A percentile compares a stretch with the other conserved stretches of the same genome.
Conservation (phyloP, 2,329 filamentous ascomycete genomes). For the Biscogniauxia marginata region DNA sequence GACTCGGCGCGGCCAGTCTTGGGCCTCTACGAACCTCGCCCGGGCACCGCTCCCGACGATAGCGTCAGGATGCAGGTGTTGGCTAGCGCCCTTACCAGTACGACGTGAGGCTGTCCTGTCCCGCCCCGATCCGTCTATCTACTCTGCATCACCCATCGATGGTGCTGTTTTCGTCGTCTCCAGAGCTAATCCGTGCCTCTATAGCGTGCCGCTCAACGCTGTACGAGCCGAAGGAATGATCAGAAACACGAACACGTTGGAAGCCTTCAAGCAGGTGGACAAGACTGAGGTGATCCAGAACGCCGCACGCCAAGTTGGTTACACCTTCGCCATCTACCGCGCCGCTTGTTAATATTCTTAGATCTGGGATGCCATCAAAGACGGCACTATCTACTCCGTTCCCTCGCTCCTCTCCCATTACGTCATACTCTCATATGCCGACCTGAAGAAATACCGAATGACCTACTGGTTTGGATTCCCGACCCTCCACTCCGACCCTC, state of each 20-base stretch:
- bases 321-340: background rate
- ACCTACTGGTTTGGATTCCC: slow-evolving; percentile 99
- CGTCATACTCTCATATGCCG: slow-evolving; percentile 85
- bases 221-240: slow-evolving; percentile 91
- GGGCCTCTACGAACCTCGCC: slow-evolving; percentile 83
- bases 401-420: slow-evolving; percentile 90
- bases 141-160: slow-evolving; percentile 1
- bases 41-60: slow-evolving; percentile 66
- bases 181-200: slow-evolving; percentile 18
- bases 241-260: slow-evolving; percentile 93
- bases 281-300: slow-evolving; percentile 75
- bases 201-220: slow-evolving; percentile 65
- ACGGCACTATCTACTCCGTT: slow-evolving; percentile 93
- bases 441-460: slow-evolving; percentile 96
- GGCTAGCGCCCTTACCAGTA: slow-evolving; percentile 78
- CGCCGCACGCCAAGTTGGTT: slow-evolving; percentile 71
- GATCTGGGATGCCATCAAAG: slow-evolving; percentile 97
- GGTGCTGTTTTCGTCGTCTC: background rate
- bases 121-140: background rate
- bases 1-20: slow-evolving; percentile 85
- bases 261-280: slow-evolving; percentile 85
- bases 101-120: slow-evolving; percentile 61
- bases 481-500: slow-evolving; percentile 82
- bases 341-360: slow-evolving; percentile 35
- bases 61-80: slow-evolving; percentile 90